These are phyloP conservation scores for Penicillium sp. DNA, from an alignment of 2,329 filamentous ascomycete species.

Conservation along the genomic window DNA sequence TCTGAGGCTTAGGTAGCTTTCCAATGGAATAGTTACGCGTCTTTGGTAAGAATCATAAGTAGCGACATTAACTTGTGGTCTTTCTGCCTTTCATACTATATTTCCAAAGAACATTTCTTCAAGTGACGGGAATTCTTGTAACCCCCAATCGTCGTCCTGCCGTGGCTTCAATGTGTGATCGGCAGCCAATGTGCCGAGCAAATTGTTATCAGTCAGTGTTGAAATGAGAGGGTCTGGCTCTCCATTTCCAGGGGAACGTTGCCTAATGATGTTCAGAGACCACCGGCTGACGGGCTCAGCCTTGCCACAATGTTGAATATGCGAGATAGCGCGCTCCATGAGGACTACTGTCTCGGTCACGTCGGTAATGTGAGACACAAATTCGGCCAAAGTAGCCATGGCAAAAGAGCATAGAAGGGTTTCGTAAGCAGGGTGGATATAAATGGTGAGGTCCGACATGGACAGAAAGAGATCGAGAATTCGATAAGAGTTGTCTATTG, in stretches of 20 bases:
- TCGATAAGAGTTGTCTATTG: conserved; percentile 4
- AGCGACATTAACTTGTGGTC: background rate
- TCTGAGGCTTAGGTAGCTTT: conserved; percentile 3
- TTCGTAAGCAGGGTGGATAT: conserved; percentile 15
- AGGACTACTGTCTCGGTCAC: background rate
- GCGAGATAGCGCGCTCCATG: conserved; percentile 14
- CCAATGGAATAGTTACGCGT: background rate
- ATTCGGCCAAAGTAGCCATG: conserved; percentile 15
- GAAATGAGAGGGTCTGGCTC: background rate
- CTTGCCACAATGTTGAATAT: conserved; percentile 18
- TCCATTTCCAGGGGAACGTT: conserved; percentile 3
- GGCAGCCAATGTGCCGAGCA: background rate
- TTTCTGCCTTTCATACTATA: background rate
- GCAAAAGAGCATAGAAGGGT: conserved; percentile 16
- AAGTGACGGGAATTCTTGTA: conserved; percentile 15
- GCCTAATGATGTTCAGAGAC: conserved; percentile 16
- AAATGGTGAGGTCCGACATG: conserved; percentile 15
- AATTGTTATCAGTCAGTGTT: background rate
- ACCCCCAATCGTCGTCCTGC: conserved; percentile 6
- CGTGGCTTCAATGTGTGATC: background rate
- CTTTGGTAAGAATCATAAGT: background rate
- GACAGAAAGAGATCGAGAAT: conserved; percentile 7
- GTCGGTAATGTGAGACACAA: conserved; percentile 4
- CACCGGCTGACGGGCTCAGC: conserved; percentile 18
- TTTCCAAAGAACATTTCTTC: conserved; percentile 19